Base-by-base conservation (phyloP, 192 early-diverging fungal species). In the Coemansia sp. region DNA sequence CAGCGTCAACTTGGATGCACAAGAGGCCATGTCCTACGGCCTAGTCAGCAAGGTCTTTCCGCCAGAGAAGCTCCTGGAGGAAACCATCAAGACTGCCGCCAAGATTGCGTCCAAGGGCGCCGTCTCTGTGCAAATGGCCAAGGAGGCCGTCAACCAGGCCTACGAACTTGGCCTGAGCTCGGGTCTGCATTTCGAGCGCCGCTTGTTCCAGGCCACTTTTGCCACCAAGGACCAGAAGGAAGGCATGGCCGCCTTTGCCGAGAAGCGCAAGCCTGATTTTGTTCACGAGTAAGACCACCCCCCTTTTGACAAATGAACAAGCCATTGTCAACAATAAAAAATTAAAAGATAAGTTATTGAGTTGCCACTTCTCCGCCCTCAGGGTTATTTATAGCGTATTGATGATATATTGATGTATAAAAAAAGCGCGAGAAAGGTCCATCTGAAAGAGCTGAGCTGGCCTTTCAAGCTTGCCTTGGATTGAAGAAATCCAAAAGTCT, bases 101-200 rank as follows among this genome's bases (percentile, higher is more conserved):
- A 87, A 87, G 71, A 98, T 99, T 78, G 94, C 96, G 9, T 70
- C 65, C 51, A 88, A 93, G 89, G 92, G 92, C 36, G 88, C 92
- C 40, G 93, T 95, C 29, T 87, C 88, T 39, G 90, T 95, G 42
- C 87, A 96, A 79, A 96, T 97, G 94, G 90, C 88, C 71, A 98
- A 98, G 89, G 97, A 99, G 76, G 89, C 92, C n/a, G 88, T 98
- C 25, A 96, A 99, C 84, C 88, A 91, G 76, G 93, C 96, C 1
- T 98, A 90, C 73, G 97, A 99, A 79, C 70, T 95, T 58, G 86
- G 88, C 17, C 85, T 99, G 40, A 73, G 79, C 47, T 89, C 94
- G 57, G 97, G 97, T 53, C 77, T 95, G 43, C 87, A 89, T 68
- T 92, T 93, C 71, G 97, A 99, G 85, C 92, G 97, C 65, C 89